A percentile compares a stretch with the other conserved stretches of the same genome.
These are phyloP conservation scores for Lyophyllum shimeji DNA, from an alignment of 768 basidiomycete genomes.

Conservation along the genomic window DNA sequence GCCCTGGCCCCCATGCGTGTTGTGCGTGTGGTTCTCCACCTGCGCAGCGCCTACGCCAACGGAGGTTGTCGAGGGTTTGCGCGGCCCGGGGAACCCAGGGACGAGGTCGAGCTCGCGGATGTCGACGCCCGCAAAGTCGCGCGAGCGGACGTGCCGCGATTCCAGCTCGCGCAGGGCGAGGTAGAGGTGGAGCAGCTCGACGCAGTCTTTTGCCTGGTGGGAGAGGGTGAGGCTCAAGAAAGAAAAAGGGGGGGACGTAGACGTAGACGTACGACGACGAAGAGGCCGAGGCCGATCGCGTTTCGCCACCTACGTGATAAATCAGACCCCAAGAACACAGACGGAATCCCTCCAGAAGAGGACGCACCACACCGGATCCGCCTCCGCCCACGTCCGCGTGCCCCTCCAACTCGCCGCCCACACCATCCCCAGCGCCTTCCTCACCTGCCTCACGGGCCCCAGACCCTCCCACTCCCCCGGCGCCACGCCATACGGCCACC, in stretches of 20 bases:
- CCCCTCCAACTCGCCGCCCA: constrained; percentile 54
- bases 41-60: too few species aligned
- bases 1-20: too few species aligned
- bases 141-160: constrained; percentile 64
- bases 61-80: neutral
- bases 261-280: constrained; percentile 51
- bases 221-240: neutral
- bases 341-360: constrained; percentile 1
- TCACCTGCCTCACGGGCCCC: constrained; percentile 25
- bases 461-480: constrained; percentile 20
- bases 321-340: neutral
- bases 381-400: constrained; percentile 60
- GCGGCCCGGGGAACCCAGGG: constrained; percentile 22
- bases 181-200: constrained; percentile 67
- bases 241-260: neutral
- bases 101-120: constrained; percentile 64
- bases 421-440: constrained; percentile 32
- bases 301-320: constrained; percentile 58
- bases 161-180: constrained; percentile 72
- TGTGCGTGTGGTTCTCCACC: too few species aligned
- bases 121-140: constrained; percentile 76
- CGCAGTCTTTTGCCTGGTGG: constrained; percentile 61
- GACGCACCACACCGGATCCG: constrained; percentile 71
- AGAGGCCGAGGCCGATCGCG: constrained; percentile 64
- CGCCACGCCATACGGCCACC: constrained; percentile 6